A percentile compares a stretch with the other conserved stretches of the same genome.
Conservation (phyloP, 2,329 filamentous ascomycete species). For the Fusarium nodosum region DNA sequence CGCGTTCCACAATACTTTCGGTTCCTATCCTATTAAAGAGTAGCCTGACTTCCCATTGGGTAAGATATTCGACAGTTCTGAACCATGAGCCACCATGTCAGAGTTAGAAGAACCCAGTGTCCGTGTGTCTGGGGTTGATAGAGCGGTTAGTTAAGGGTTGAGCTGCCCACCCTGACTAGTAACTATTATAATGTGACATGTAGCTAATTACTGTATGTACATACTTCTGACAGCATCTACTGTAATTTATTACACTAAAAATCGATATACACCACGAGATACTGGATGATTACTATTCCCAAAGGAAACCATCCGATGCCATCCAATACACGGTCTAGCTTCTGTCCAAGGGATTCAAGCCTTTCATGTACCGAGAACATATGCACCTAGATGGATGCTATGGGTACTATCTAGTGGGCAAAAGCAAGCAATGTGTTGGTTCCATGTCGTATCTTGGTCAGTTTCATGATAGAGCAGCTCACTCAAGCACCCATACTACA, state of each 20-base stretch:
- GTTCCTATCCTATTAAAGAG: constrained; percentile 11
- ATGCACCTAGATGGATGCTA: neutral
- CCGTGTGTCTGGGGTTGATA: constrained; percentile 35
- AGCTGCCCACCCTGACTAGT: constrained; percentile 11
- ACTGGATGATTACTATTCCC: neutral
- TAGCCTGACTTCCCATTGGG: neutral
- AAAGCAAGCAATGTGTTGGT: neutral
- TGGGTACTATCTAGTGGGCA: neutral
- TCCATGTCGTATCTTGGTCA: neutral
- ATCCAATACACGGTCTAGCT: neutral
- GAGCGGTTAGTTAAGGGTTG: constrained; percentile 21
- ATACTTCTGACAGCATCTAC: constrained; percentile 18
- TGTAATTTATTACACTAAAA: constrained; percentile 5
- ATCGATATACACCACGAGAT: constrained; percentile 5
- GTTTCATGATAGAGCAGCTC: neutral
- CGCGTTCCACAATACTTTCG: constrained; percentile 15
- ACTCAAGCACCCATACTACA: neutral
- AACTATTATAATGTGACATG: neutral
- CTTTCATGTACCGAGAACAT: neutral
- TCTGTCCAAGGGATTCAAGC: neutral
- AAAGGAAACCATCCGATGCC: neutral
- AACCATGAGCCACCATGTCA: constrained; percentile 6
- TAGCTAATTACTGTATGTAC: neutral
- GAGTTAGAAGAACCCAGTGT: constrained; percentile 19
- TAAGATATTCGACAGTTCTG: neutral